These are phyloP conservation scores for Talaromyces adpressus DNA, from an alignment of 495 filamentous ascomycete genomes.

Conservation along the genomic window DNA sequence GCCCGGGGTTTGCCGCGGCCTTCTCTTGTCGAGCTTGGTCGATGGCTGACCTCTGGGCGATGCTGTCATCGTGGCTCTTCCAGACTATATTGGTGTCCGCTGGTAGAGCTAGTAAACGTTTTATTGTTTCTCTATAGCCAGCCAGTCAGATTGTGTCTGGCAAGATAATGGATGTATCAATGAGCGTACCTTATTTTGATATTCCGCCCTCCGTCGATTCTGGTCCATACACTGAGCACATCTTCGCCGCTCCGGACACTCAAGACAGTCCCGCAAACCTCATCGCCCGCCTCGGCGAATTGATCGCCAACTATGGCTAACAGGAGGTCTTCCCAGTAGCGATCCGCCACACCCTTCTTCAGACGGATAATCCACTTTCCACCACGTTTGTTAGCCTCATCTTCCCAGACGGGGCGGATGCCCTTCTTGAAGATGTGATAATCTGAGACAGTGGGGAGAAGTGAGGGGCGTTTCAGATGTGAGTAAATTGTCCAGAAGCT, in stretches of 20 bases:
- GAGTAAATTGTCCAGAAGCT: conserved; percentile 90
- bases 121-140: conserved; percentile 74
- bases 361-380: conserved; percentile 96
- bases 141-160: conserved; percentile 1
- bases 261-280: conserved; percentile 89
- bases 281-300: conserved; percentile 87
- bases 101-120: conserved; percentile 77
- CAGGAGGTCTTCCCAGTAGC: conserved; percentile 96
- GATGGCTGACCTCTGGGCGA: conserved; percentile 72
- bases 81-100: conserved; percentile 84
- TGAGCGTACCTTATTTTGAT: conserved; percentile 84
- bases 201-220: conserved; percentile 82
- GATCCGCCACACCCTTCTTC: conserved; percentile 93
- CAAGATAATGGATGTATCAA: neutral
- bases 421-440: conserved; percentile 98
- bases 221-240: conserved; percentile 95
- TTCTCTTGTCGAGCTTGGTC: conserved; percentile 80
- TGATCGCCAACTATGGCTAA: conserved; percentile 90
- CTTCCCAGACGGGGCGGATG: conserved; percentile 96
- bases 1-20: conserved; percentile 39
- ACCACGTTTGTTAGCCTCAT: conserved; percentile 90
- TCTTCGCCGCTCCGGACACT: conserved; percentile 95
- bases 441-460: conserved; percentile 86
- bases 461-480: conserved; percentile 83
- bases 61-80: conserved; percentile 84